Conservation (phyloP, 2,329 filamentous ascomycete genomes). For the Fusarium guadeloupense region DNA sequence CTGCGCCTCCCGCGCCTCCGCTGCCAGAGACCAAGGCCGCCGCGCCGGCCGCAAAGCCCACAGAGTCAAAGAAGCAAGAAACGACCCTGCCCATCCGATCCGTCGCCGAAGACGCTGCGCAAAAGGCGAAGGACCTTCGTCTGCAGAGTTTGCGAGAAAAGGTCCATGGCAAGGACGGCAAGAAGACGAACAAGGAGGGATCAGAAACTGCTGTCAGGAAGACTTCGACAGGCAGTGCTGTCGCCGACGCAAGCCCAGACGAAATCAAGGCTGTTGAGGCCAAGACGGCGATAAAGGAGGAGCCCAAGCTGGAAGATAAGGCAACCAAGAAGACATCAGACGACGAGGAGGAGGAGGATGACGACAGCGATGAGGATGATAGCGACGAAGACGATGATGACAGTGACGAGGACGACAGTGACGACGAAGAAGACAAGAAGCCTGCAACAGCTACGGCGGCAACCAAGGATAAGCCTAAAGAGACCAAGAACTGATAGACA, state of each 20-base stretch:
- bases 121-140: slow-evolving; percentile 69
- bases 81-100: slow-evolving; percentile 58
- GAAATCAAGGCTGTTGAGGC: slow-evolving; percentile 52
- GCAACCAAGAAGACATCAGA: slow-evolving; percentile 44
- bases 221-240: slow-evolving; percentile 12
- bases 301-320: slow-evolving; percentile 48
- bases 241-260: slow-evolving; percentile 48
- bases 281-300: slow-evolving; percentile 52
- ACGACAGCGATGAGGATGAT: slow-evolving; percentile 31
- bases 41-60: slow-evolving; percentile 12
- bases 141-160: slow-evolving; percentile 64
- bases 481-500: slow-evolving; percentile 19
- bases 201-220: slow-evolving; percentile 13
- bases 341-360: slow-evolving; percentile 38
- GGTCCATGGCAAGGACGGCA: slow-evolving; percentile 58
- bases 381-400: slow-evolving; percentile 18
- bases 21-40: slow-evolving; percentile 38
- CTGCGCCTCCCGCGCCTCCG: slow-evolving; percentile 39
- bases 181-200: slow-evolving; percentile 9
- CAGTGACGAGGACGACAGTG: slow-evolving; percentile 34
- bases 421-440: slow-evolving; percentile 27
- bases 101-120: slow-evolving; percentile 71
- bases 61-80: slow-evolving; percentile 40
- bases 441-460: slow-evolving; percentile 2
- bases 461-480: slow-evolving; percentile 24